These are phyloP conservation scores for Sphagnum fallax DNA, from an alignment of 228 moss, liverwort and hornwort genomes.

Conservation along the genomic window DNA sequence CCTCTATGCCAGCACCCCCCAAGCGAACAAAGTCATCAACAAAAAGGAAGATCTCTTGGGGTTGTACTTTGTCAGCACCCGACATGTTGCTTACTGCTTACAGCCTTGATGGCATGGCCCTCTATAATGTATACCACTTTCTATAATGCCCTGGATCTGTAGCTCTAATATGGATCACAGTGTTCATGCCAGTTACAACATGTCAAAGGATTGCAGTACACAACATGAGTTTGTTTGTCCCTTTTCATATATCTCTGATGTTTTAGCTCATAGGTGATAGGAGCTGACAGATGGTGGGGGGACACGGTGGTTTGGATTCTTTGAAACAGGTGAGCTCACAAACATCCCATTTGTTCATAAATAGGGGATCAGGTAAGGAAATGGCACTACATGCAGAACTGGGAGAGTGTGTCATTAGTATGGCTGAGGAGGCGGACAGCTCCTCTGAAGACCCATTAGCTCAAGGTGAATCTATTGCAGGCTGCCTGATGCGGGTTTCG, in stretches of 20 bases:
- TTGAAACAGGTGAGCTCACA: constrained; percentile 58
- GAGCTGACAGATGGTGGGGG: neutral
- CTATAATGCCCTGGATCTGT: too few species aligned
- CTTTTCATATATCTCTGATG: too few species aligned
- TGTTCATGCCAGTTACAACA: too few species aligned
- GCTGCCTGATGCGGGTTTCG: constrained; percentile 71
- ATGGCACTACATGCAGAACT: constrained; percentile 69
- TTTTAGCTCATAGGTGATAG: neutral
- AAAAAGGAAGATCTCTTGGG: constrained; percentile 61
- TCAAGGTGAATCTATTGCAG: constrained; percentile 47
- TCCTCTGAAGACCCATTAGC: constrained; percentile 24
- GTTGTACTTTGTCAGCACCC: constrained; percentile 84
- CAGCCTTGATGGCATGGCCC: constrained; percentile 59
- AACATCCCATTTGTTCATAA: constrained; percentile 71
- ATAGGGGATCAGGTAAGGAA: constrained; percentile 46
- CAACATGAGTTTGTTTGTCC: too few species aligned
- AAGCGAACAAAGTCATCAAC: constrained; percentile 34
- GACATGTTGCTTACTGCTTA: constrained; percentile 64
- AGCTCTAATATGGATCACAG: too few species aligned
- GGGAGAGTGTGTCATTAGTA: constrained; percentile 65
- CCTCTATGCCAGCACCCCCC: constrained; percentile 1
- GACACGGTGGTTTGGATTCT: constrained; percentile 6
- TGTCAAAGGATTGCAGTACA: too few species aligned
- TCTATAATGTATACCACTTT: constrained; percentile 33
- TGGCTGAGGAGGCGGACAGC: constrained; percentile 60